Percentiles rank a stretch among this genome's conserved stretches.
These are phyloP conservation scores for Thozetella sp. DNA, from an alignment of 495 filamentous ascomycete species.

Conservation along the genomic window DNA sequence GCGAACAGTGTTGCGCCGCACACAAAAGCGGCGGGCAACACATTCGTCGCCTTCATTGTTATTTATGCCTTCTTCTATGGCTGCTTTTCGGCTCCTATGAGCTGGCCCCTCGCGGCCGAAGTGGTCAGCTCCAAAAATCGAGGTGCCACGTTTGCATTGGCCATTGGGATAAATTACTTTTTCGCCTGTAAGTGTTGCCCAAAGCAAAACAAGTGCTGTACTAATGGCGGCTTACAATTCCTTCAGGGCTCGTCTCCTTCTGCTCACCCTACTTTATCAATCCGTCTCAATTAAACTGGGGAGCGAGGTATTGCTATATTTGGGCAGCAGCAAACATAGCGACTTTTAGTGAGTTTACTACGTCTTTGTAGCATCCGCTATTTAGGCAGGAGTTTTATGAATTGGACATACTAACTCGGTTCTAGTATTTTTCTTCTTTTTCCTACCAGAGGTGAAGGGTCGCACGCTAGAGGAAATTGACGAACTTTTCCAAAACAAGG, in stretches of 20 bases:
- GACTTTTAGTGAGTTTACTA: conserved; percentile 5
- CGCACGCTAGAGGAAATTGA: conserved; percentile 28
- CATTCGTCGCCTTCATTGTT: conserved; percentile 42
- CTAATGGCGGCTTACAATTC: neutral
- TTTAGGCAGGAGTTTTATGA: too few species aligned
- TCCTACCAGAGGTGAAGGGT: conserved; percentile 26
- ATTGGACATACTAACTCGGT: too few species aligned
- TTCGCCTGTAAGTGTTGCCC: conserved; percentile 26
- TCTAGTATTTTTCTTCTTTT: conserved; percentile 24
- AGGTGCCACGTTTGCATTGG: conserved; percentile 39
- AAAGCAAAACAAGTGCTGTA: neutral
- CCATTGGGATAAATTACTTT: conserved; percentile 34
- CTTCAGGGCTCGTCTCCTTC: neutral
- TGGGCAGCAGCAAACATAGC: neutral
- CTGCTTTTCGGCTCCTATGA: conserved; percentile 39
- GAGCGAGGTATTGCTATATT: neutral
- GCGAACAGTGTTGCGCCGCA: conserved; percentile 31
- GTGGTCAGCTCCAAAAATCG: conserved; percentile 36
- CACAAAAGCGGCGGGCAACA: conserved; percentile 35
- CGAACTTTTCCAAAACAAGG: conserved; percentile 21
- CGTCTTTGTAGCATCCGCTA: too few species aligned
- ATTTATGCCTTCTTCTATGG: conserved; percentile 39
- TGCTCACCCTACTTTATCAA: conserved; percentile 2
- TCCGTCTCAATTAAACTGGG: neutral
- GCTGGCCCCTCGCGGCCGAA: conserved; percentile 34